Evolutionary conservation across 2,329 filamentous ascomycete genomes (phyloP).

Genomic region (Pyricularia sp.): DNA sequence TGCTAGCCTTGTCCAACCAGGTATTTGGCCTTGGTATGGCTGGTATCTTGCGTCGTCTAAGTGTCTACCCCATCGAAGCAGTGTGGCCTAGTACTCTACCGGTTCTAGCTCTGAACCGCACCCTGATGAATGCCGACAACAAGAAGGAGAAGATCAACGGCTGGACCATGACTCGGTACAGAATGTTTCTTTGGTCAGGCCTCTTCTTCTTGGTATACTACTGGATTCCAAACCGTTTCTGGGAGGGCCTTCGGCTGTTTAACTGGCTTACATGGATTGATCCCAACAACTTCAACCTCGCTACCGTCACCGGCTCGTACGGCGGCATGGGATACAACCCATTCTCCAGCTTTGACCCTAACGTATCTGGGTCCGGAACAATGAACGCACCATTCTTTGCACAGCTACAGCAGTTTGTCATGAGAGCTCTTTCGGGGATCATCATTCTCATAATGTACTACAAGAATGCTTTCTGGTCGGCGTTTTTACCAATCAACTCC

Average conservation of each 20-base stretch:
- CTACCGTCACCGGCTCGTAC: conserved; percentile 30
- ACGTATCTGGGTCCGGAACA: conserved; percentile 16
- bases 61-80: conserved; percentile 26
- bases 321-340: conserved; percentile 37
- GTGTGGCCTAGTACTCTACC: conserved; percentile 33
- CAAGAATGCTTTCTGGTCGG: conserved; percentile 31
- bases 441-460: conserved; percentile 33
- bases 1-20: conserved; percentile 31
- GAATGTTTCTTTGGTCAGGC: conserved; percentile 28
- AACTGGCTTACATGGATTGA: conserved; percentile 44
- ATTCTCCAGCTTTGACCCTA: conserved; percentile 41
- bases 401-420: conserved; percentile 24
- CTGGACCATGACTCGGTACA: conserved; percentile 32
- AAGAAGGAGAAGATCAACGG: conserved; percentile 27
- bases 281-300: conserved; percentile 31
- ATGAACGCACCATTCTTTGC: conserved; percentile 25
- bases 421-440: conserved; percentile 23
- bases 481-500: conserved; percentile 38
- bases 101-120: conserved; percentile 24
- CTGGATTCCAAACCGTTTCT: conserved; percentile 32
- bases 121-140: conserved; percentile 23
- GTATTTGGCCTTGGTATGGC: conserved; percentile 34
- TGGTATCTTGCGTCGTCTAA: conserved; percentile 27
- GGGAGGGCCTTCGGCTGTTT: conserved; percentile 27
- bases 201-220: conserved; percentile 34